Evolutionary conservation across 306 rosid species (phyloP).

Genomic region (Geum urbanum): DNA sequence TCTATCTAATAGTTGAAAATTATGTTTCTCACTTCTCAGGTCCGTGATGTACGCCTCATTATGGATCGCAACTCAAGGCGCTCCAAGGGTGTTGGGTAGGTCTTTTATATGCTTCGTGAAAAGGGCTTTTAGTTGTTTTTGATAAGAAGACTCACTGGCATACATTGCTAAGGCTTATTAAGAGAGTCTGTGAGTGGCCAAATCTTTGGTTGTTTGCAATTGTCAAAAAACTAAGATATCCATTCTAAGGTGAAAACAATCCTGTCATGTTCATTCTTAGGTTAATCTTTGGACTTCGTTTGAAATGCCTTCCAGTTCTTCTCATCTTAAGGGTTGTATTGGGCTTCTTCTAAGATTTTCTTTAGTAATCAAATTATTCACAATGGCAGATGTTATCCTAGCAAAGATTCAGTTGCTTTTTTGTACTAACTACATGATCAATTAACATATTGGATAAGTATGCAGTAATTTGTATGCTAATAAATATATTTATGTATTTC

Average conservation of each 20-base stretch:
- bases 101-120: slow-evolving; percentile 1
- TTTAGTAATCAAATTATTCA: not conserved
- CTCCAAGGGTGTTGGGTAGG: slow-evolving; percentile 97
- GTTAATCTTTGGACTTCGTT: not conserved
- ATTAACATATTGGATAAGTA: not conserved
- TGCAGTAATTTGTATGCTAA: not conserved
- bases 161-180: not conserved
- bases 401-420: not conserved
- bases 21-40: slow-evolving; percentile 38
- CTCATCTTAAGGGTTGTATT: not conserved
- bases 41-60: slow-evolving; percentile 94
- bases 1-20: not conserved
- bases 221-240: not conserved
- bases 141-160: not conserved
- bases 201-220: not conserved
- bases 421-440: not conserved
- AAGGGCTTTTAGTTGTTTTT: not conserved
- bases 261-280: not conserved
- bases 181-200: not conserved
- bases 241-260: not conserved
- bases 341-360: not conserved
- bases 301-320: not conserved
- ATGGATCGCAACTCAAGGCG: slow-evolving; percentile 98
- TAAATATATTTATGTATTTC: not conserved
- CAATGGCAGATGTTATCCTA: not conserved